phyloP scores from a whole-genome alignment of 352 stramenopile species.

The Pythium scleroteichum region DNA sequence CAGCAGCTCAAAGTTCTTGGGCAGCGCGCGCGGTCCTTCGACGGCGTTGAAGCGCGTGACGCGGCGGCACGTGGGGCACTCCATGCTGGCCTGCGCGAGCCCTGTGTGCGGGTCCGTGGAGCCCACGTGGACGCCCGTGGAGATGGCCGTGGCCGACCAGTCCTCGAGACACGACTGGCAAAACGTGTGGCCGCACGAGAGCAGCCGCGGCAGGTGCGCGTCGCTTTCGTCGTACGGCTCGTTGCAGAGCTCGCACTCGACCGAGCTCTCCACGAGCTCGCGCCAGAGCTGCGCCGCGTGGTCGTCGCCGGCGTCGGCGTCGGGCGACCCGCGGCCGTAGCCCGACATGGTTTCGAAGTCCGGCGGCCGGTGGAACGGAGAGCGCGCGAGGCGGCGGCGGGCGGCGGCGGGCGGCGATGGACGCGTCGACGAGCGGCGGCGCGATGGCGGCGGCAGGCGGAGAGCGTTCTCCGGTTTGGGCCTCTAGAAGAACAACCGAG shows the following conservation, averaged over 20 bases:
- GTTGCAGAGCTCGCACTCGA: conserved; percentile 88
- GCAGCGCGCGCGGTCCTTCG: conserved; percentile 51
- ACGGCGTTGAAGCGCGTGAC: conserved; percentile 47
- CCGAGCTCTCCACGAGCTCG: conserved; percentile 72
- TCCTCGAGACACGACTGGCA: conserved; percentile 78
- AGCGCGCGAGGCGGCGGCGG: not conserved
- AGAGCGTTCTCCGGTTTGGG: no score
- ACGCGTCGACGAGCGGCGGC: not conserved
- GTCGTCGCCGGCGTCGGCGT: conserved; percentile 39
- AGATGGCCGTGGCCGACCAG: conserved; percentile 48
- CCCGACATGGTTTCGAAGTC: conserved; percentile 1
- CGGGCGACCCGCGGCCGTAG: conserved; percentile 1
- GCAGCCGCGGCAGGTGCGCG: conserved; percentile 67
- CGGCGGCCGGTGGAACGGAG: not conserved
- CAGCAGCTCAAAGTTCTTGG: conserved; percentile 86
- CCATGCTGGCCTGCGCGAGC: conserved; percentile 36
- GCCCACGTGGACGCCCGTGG: conserved; percentile 21
- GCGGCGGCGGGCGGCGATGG: not conserved
- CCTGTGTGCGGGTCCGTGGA: conserved; percentile 24
- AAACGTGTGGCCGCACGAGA: conserved; percentile 81
- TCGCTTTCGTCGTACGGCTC: conserved; percentile 77
- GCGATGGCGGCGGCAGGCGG: no score
- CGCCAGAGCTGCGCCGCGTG: conserved; percentile 57
- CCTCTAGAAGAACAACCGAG: no score
- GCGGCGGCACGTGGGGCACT: conserved; percentile 76